phyloP scores from a whole-genome alignment of 371 early-diverging fungal genomes.

The Apophysomyces variabilis region DNA sequence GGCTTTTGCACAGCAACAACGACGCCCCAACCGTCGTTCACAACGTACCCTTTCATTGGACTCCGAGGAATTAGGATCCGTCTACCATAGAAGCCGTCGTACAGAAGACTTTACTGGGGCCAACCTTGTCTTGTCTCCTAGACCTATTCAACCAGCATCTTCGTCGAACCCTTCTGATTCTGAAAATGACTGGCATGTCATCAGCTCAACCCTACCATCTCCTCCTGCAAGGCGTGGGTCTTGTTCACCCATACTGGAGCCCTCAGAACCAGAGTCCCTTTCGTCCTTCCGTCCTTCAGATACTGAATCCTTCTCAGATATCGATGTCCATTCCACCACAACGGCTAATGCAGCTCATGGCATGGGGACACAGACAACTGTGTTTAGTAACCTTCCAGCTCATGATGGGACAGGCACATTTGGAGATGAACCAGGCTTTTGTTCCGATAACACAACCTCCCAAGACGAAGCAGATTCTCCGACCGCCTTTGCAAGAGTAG shows the following conservation, averaged over 20 bases:
- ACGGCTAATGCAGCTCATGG: not conserved
- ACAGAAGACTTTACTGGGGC: not conserved
- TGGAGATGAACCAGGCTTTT: conserved; percentile 24
- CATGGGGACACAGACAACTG: conserved; percentile 10
- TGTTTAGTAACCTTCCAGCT: conserved; percentile 37
- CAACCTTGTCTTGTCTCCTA: conserved; percentile 22
- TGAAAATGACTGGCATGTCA: conserved; percentile 56
- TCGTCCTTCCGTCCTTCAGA: conserved; percentile 39
- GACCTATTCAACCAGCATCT: conserved; percentile 11
- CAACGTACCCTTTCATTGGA: conserved; percentile 14
- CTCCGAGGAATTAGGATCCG: conserved; percentile 22
- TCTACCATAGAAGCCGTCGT: conserved; percentile 10
- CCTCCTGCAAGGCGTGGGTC: conserved; percentile 22
- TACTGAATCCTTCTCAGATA: conserved; percentile 37
- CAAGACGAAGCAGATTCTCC: conserved; percentile 27
- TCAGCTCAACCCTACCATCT: conserved; percentile 30
- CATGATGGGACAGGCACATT: conserved; percentile 57
- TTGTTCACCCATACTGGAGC: conserved; percentile 22
- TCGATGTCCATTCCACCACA: conserved; percentile 21
- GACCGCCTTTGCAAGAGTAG: conserved; percentile 23
- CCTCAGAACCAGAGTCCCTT: conserved; percentile 43
- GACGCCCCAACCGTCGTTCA: conserved; percentile 29
- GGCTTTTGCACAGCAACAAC: conserved; percentile 53
- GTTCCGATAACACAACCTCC: conserved; percentile 22
- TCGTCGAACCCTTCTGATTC: conserved; percentile 34